phyloP scores from a whole-genome alignment of 2,329 filamentous ascomycete genomes.

The Alternaria alternata region DNA sequence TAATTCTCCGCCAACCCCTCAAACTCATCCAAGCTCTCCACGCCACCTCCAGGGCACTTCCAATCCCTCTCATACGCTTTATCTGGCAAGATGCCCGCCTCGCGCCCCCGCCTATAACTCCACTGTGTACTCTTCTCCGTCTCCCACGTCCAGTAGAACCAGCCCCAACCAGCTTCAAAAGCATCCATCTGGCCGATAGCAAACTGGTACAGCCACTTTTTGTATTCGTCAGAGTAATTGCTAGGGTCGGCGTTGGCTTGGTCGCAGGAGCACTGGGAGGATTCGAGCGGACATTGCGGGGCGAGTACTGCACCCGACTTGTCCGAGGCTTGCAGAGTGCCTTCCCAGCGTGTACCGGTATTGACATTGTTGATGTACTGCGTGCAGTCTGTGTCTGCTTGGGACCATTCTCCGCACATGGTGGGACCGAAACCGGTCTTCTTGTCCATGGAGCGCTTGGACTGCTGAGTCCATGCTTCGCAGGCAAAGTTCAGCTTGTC shows the following conservation, averaged over 20 bases:
- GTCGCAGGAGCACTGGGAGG: conserved; percentile 73
- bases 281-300: conserved; percentile 74
- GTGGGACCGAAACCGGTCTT: conserved; percentile 88
- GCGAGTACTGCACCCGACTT: conserved; percentile 67
- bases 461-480: conserved; percentile 83
- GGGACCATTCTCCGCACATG: conserved; percentile 95
- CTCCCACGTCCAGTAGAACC: conserved; percentile 99
- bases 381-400: conserved; percentile 96
- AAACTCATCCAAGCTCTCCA: conserved; percentile 51
- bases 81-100: conserved; percentile 78
- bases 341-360: conserved; percentile 89
- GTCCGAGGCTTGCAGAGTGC: conserved; percentile 77
- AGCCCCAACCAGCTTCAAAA: conserved; percentile 93
- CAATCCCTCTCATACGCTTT: conserved; percentile 55
- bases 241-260: conserved; percentile 76
- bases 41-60: conserved; percentile 47
- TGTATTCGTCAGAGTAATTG: conserved; percentile 76
- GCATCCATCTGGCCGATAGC: conserved; percentile 95
- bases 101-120: conserved; percentile 85
- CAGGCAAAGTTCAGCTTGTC: conserved; percentile 90
- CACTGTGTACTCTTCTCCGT: conserved; percentile 87
- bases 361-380: conserved; percentile 87
- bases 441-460: conserved; percentile 74
- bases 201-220: conserved; percentile 85
- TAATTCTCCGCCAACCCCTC: conserved; percentile 57